A percentile compares a stretch with the other conserved stretches of the same genome.
phyloP scores from a whole-genome alignment of 331 rosid genomes.

The Telfairia occidentalis region DNA sequence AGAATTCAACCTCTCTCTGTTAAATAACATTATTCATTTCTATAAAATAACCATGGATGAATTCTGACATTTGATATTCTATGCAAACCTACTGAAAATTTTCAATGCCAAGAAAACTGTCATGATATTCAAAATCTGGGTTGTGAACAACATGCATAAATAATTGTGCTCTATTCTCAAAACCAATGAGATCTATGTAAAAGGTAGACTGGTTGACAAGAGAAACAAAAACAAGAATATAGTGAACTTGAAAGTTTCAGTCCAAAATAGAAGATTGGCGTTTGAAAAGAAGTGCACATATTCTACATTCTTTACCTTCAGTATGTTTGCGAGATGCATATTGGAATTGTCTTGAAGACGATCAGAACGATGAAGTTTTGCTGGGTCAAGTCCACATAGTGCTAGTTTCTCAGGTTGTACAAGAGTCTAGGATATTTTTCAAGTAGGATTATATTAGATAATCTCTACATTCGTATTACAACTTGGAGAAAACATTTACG shows the following conservation, averaged over 20 bases:
- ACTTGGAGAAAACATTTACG: background rate
- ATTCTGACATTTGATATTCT: background rate
- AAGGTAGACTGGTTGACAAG: background rate
- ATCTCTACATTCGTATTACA: slow-evolving; percentile 15
- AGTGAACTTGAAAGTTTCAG: background rate
- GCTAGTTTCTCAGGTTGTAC: slow-evolving; percentile 63
- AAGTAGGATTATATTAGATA: slow-evolving; percentile 9
- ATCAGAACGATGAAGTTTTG: slow-evolving; percentile 62
- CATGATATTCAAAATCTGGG: background rate
- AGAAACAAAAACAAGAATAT: background rate
- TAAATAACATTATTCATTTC: background rate
- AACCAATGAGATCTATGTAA: background rate
- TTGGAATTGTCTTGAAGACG: slow-evolving; percentile 70
- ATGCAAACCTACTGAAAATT: background rate
- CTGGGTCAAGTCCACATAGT: slow-evolving; percentile 81
- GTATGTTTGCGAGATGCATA: slow-evolving; percentile 51
- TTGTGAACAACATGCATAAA: background rate
- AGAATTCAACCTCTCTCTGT: background rate
- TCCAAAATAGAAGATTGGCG: background rate
- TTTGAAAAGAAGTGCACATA: background rate
- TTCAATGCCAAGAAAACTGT: background rate
- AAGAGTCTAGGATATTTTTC: slow-evolving; percentile 33
- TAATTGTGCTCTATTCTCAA: background rate
- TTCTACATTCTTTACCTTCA: slow-evolving; percentile 42
- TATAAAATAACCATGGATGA: background rate